Evolutionary conservation across 371 early-diverging fungal genomes (phyloP).

Genomic region (Mucor irregularis): DNA sequence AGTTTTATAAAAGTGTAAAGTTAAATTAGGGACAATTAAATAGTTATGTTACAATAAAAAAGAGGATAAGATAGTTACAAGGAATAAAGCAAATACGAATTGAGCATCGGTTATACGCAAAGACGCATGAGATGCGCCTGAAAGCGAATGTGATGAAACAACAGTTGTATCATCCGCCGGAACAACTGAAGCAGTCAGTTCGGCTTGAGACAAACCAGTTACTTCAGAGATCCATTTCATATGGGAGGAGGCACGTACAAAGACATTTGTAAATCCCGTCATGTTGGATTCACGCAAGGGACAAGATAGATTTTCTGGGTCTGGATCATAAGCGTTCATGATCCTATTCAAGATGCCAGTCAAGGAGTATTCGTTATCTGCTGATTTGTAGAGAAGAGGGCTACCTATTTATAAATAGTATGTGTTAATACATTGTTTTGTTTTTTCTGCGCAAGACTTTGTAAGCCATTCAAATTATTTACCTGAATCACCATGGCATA

Average conservation of each 20-base stretch:
- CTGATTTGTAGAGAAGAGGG: constrained; percentile 14
- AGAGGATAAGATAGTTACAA: too few relatives aligned
- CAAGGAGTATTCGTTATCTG: constrained; percentile 8
- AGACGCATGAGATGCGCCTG: not conserved
- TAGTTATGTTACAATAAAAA: too few relatives aligned
- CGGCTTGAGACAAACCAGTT: constrained; percentile 18
- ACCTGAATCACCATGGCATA: constrained; percentile 48
- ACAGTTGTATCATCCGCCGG: too few relatives aligned
- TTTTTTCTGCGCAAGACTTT: not conserved
- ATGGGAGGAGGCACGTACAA: constrained; percentile 20
- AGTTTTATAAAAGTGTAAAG: too few relatives aligned
- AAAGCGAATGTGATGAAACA: not conserved
- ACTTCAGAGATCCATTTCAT: constrained; percentile 32
- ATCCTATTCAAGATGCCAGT: constrained; percentile 33
- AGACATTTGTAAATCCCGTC: constrained; percentile 21
- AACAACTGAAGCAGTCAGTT: constrained; percentile 6
- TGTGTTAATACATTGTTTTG: not conserved
- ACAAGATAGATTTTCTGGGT: constrained; percentile 26
- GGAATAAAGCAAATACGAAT: too few relatives aligned
- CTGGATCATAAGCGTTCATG: constrained; percentile 35
- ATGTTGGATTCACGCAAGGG: constrained; percentile 26
- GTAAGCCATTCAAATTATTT: not conserved
- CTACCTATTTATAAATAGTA: constrained; percentile 18
- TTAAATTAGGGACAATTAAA: too few relatives aligned
- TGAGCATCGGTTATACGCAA: too few relatives aligned